Base-by-base conservation (phyloP, 345 rosid genomes). In the Draba incana region DNA sequence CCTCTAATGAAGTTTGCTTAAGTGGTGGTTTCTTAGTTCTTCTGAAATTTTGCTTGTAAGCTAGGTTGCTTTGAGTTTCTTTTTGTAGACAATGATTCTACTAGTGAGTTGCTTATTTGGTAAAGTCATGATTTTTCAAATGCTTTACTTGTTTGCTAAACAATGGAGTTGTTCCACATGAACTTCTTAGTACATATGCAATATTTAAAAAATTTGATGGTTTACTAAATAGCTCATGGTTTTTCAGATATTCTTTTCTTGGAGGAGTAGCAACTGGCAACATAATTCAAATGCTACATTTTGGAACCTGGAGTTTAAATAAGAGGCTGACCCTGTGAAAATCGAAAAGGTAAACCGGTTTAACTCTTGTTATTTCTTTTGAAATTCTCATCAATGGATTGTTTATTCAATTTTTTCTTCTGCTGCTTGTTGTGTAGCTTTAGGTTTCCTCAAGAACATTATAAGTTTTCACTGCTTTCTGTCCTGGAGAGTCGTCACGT, bases 371-470 rank as follows among this genome's bases (percentile, higher is more conserved):
- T 59, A 2, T 33, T 12, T 37, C 49, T 58, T 43, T 24, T 37
- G 9, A 20, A 23, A 23, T 8, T 71, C 64, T 47, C 45, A 55
- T 64, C 70, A 16, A 39, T 6, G n/a, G 43, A 8, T 48, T 72
- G 42, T 42, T 57, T 27, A 30, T n/a, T 39, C 4, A 27, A 20
- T 1, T 50, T 0, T 20, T 14, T 25, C 24, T 9, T 31, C 8
- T 48, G 11, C 15, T 59, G 24, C 44, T 61, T 69, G 13, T 23
- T 70, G 39, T 35, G 31, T 56, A 58, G 45, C 13, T 65, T 57
- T 49, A 72, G 77, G 71, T 50, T 57, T 57, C 48, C 45, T 72
- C 66, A 31, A 64, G 47, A 50, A 6, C 46, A 31, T 47, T 49
- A 5, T 50, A 49, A 42, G 0, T 2, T 39, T 5, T 11, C 45